Evolutionary conservation across 2,329 filamentous ascomycete genomes (phyloP), one percentile per base, ranked within the genome.

Genomic region (Didymella segeticola): DNA sequence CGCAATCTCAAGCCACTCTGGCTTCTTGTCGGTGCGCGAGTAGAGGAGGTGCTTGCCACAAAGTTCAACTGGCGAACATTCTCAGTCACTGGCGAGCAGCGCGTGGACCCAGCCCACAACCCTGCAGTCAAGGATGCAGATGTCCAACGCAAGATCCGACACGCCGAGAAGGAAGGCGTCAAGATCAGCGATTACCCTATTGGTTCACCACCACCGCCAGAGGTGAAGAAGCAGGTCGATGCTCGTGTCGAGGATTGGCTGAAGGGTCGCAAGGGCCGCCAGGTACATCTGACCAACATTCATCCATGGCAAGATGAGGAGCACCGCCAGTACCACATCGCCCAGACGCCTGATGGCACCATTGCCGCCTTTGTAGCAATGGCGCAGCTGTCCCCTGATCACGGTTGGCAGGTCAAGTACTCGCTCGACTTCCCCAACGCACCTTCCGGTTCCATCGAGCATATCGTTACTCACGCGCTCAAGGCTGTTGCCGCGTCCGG

Each of bases 331-430:
- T 97, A 96, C 79, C 90, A 93, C 70, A 89, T 91, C 66, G 89
- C 91, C 9, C 83, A 88, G 61, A 89, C 89, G 61, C 82, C 84
- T 67, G 83, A 90, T 14, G 89, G 89, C 58, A 85, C 83, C 55
- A 85, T 97, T 51, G 83, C 83, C 34, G 88, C 89, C 27, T 83
- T 97, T 53, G 88, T 93, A n/a, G 87, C 93, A 8, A 80, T 97
- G 66, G 89, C 90, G 47, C 89, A 91, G 73, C 85, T 97, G 23
- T 85, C 89, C 3, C 90, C 91, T 2, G 81, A 85, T 29, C 86
- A 96, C 71, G 93, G 93, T 48, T 96, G 91, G 86, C 93, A 97
- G 79, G 88, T 96, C 71, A 97, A 97, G 79, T 96, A 95, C 80
- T 90, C 89, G n/a, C 86, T 97, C 48, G 91, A 97, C 75, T 96